These are phyloP conservation scores for Rhodotorula kratochvilovae DNA, from an alignment of 768 basidiomycete genomes.

Conservation along the genomic window DNA sequence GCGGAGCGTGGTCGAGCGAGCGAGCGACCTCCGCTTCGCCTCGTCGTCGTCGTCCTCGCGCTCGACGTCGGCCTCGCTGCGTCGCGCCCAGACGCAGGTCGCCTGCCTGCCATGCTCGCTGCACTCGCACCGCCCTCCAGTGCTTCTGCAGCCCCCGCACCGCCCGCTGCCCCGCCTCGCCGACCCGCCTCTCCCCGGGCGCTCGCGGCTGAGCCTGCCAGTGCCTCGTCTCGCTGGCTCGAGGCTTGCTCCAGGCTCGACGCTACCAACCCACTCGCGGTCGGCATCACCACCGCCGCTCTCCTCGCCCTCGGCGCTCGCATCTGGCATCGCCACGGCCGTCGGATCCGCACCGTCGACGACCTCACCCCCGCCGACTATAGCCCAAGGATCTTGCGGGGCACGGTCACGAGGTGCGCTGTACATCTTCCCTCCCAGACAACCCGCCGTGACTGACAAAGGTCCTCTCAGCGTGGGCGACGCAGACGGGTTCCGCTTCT, in stretches of 20 bases:
- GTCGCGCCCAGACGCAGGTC: not conserved
- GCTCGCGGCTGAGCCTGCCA: too few relatives aligned
- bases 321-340: slow-evolving; percentile 56
- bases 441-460: not conserved
- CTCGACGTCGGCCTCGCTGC: not conserved
- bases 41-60: too few relatives aligned
- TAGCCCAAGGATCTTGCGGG: slow-evolving; percentile 64
- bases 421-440: too few relatives aligned
- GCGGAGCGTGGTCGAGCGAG: not conserved
- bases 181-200: not conserved
- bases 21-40: too few relatives aligned
- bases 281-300: not conserved
- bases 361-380: slow-evolving; percentile 67
- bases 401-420: slow-evolving; percentile 54
- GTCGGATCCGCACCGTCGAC: slow-evolving; percentile 61
- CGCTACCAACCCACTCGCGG: slow-evolving; percentile 8
- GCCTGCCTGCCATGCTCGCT: not conserved
- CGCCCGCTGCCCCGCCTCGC: not conserved
- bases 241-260: not conserved
- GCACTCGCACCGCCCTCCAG: too few relatives aligned
- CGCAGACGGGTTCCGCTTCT: slow-evolving; percentile 80
- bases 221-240: too few relatives aligned
- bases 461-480: slow-evolving; percentile 53
- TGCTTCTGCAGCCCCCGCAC: too few relatives aligned
- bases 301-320: not conserved